These are phyloP conservation scores for Nowakowskiella sp. DNA, from an alignment of 192 early-diverging fungal genomes.

Conservation along the genomic window DNA sequence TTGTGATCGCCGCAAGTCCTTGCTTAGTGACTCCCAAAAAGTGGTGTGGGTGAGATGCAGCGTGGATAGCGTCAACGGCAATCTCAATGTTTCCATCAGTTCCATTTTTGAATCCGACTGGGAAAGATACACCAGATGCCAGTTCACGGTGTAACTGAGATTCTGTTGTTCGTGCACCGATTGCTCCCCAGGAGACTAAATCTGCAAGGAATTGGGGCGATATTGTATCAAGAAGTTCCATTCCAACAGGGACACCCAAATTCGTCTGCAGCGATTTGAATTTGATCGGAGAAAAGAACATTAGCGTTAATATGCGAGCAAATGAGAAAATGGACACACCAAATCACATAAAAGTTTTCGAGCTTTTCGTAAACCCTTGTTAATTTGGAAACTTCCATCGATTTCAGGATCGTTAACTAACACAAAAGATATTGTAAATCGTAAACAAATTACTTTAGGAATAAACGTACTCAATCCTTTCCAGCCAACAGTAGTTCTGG, in stretches of 20 bases:
- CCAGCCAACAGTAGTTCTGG: slow-evolving; percentile 90
- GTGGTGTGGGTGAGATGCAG: slow-evolving; percentile 77
- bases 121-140: slow-evolving; percentile 87
- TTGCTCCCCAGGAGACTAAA: slow-evolving; percentile 92
- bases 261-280: slow-evolving; percentile 36
- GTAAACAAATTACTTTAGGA: slow-evolving; percentile 1
- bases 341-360: slow-evolving; percentile 70
- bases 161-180: slow-evolving; percentile 94
- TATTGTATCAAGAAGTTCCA: slow-evolving; percentile 87
- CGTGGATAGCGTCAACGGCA: slow-evolving; percentile 87
- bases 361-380: slow-evolving; percentile 87
- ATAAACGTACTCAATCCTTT: slow-evolving; percentile 23
- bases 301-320: too few species aligned
- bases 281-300: not conserved
- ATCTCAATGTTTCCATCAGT: slow-evolving; percentile 88
- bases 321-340: too few species aligned
- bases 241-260: slow-evolving; percentile 75
- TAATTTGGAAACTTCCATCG: slow-evolving; percentile 79
- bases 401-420: slow-evolving; percentile 62
- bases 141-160: slow-evolving; percentile 93
- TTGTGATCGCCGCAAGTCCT: slow-evolving; percentile 75
- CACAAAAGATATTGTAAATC: slow-evolving; percentile 77
- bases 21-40: slow-evolving; percentile 94
- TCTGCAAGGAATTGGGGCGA: slow-evolving; percentile 93
- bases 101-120: slow-evolving; percentile 96